Evolutionary conservation across 495 filamentous ascomycete genomes (phyloP).

Genomic region (Penicillium psychrofluorescens): DNA sequence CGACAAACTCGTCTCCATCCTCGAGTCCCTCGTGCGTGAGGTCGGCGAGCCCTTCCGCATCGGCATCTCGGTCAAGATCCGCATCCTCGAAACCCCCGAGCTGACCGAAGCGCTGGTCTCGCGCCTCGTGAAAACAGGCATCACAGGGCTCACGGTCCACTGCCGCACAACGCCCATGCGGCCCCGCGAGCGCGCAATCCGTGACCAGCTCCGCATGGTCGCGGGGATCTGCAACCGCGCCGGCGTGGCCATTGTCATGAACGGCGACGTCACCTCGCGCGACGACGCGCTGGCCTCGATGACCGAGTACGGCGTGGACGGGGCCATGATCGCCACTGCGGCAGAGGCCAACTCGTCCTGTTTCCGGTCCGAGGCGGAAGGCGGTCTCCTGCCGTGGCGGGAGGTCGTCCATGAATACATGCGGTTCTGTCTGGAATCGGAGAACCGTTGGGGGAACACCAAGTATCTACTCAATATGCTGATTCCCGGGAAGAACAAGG

Average conservation of each 20-base stretch:
- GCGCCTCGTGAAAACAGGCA: conserved; percentile 72
- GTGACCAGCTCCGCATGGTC: conserved; percentile 79
- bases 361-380: conserved; percentile 60
- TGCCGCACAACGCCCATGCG: conserved; percentile 96
- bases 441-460: conserved; percentile 85
- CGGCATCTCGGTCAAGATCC: conserved; percentile 92
- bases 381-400: conserved; percentile 60
- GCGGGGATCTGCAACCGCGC: conserved; percentile 66
- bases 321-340: conserved; percentile 91
- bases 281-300: conserved; percentile 62
- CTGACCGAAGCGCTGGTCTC: conserved; percentile 68
- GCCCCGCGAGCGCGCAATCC: conserved; percentile 76
- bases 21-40: conserved; percentile 71
- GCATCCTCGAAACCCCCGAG: conserved; percentile 69
- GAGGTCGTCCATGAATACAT: conserved; percentile 72
- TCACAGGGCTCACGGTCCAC: conserved; percentile 86
- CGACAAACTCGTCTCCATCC: conserved; percentile 72
- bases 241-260: conserved; percentile 88
- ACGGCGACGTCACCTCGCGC: conserved; percentile 76
- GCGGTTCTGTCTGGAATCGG: conserved; percentile 58
- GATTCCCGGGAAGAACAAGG: conserved; percentile 67
- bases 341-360: conserved; percentile 84
- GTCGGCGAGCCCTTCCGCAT: conserved; percentile 70
- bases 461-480: conserved; percentile 83
- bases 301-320: conserved; percentile 73